Base-by-base conservation (phyloP, 345 rosid species). In the Carallia brachiata region DNA sequence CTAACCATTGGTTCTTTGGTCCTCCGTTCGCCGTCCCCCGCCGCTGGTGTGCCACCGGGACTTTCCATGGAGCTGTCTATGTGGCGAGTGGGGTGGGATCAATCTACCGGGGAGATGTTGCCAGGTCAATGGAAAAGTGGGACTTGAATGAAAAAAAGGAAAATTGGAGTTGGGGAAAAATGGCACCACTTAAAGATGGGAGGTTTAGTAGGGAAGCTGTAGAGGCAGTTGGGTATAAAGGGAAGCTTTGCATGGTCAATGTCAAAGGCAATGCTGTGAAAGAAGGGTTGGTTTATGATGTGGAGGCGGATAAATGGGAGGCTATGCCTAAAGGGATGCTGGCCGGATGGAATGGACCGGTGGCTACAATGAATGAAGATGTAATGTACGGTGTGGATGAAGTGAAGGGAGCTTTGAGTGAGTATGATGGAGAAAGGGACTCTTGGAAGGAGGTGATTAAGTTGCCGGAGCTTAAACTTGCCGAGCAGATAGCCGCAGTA, bases 321-420 rank as follows among this genome's bases (percentile, higher is more conserved):
- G 54, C 67, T 9, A 86, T 86, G 87, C 82, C 90, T 8, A 54
- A 6, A 6, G 89, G 81, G 18, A 80, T 87, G 92, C 2, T 81
- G 5, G 84, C 61, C 5, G 89, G 92, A 3, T 88, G 89, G 89
- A 84, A 61, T 6, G 87, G 89, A 16, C 87, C 87, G 3, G 85
- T 81, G 30, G 82, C 82, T 55, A 39, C 81, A 12, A 78, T 77
- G 75, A 66, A 78, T 4, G 88, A 85, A 59, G 84, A 82, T n/a
- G 76, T n/a, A 17, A 75, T 88, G 61, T 87, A 79, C 23, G 84
- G 74, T 9, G 84, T 85, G 18, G 84, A 87, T 65, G 89, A 87
- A 37, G 67, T 4, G 23, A 76, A 36, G 17, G 89, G 83, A 1
- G 15, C 13, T 5, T 73, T 85, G 71, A 80, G 79, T 18, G 77